phyloP scores from a whole-genome alignment of 176 grass and related monocot genomes.

The bread wheat (Triticum aestivum) region IWGSC_CS_RefSeq_v2.1 NC_057811.1:470890775-470891274 shows the following conservation, averaged over 20 bases:
- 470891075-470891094: conserved; percentile 20
- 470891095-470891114: conserved; percentile 69
- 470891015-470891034: background rate
- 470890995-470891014: conserved; percentile 50
- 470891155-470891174: conserved; percentile 78
- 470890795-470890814: conserved; percentile 78
- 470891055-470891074: conserved; percentile 17
- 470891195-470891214: conserved; percentile 92
- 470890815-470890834: conserved; percentile 96
- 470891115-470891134: conserved; percentile 88
- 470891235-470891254: conserved; percentile 6
- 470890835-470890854: conserved; percentile 84
- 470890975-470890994: conserved; percentile 91
- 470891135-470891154: conserved; percentile 96
- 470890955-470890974: conserved; percentile 86
- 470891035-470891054: background rate
- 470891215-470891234: background rate
- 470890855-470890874: conserved; percentile 92
- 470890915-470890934: conserved; percentile 82
- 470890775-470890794: conserved; percentile 83
- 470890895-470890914: conserved; percentile 84
- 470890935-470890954: conserved; percentile 89
- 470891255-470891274: background rate
- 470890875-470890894: conserved; percentile 98
- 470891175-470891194: conserved; percentile 87